Conservation (phyloP, 2,329 filamentous ascomycete species). For the Fusarium sp. region DNA sequence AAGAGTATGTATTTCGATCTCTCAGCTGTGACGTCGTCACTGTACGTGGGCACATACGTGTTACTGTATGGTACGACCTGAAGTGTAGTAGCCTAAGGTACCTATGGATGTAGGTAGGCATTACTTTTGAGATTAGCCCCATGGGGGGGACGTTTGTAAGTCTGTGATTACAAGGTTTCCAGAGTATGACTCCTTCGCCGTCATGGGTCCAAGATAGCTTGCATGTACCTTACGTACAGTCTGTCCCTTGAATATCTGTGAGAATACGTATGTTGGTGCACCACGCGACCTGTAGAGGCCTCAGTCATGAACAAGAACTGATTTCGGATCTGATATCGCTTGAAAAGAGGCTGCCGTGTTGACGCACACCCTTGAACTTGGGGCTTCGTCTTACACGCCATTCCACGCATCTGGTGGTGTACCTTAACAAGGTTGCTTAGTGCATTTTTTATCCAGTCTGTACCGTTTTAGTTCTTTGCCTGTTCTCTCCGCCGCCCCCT, state of each 20-base stretch:
- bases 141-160: conserved; percentile 24
- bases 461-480: background rate
- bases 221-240: conserved; percentile 17
- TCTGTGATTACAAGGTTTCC: conserved; percentile 23
- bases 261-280: conserved; percentile 1
- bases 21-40: conserved; percentile 27
- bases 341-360: conserved; percentile 6
- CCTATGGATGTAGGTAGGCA: background rate
- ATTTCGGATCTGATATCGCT: conserved; percentile 30
- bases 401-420: conserved; percentile 9
- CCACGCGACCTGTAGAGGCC: conserved; percentile 21
- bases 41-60: conserved; percentile 40
- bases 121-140: conserved; percentile 6
- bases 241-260: background rate
- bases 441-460: background rate
- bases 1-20: background rate
- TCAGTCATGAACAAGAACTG: conserved; percentile 11
- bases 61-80: background rate
- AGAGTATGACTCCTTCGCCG: conserved; percentile 31
- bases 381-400: background rate
- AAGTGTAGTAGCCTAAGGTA: background rate
- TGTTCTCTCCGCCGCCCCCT: background rate
- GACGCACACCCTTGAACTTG: conserved; percentile 2
- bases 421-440: conserved; percentile 1
- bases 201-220: conserved; percentile 29